Base-by-base conservation (phyloP, 2,329 filamentous ascomycete species). In the Hawksworthiomyces lignivorus region DNA sequence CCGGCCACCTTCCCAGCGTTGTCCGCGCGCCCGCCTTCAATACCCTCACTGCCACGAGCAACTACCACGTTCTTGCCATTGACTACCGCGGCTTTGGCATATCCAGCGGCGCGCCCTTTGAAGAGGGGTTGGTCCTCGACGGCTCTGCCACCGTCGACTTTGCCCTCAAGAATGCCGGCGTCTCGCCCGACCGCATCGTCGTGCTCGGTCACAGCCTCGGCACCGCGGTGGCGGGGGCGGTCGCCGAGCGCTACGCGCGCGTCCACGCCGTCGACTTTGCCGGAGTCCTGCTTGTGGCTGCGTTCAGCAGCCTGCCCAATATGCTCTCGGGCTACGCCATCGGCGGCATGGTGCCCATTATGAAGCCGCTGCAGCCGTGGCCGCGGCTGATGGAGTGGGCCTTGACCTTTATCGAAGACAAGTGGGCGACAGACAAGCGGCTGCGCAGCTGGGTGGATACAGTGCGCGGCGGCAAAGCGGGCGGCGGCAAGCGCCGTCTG, bases 1-100 rank as follows among this genome's bases (percentile, higher is more conserved):
- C 87, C 26, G 90, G 87, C 5, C 86, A 94, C 53, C 62, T 97
- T 22, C 87, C 83, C 15, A 85, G 94, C 59, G 80, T 78, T 46
- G 75, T 81, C 57, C 79, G 90, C 14, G 82, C 87, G 3, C 72
- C 80, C 24, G 84, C 80, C 43, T 94, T 94, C 59, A 86, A 88
- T 52, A 73, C 80, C 33, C 68, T 95, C 31, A 78, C 87, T 4
- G 76, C 83, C 39, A 78, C 81, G 3, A 84, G 83, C 2, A 75
- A 73, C 0, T 80, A 88, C 41, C 89, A 96, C 56, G 75, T 95
- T 33, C 69, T 96, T n/a, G 77, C 87, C 29, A 80, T 95, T 53
- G 88, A 95, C 67, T 96, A 96, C 62, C 83, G 89, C 15, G 89
- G 89, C 7, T 96, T 87, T 52, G 89, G 88, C 1, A 72, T 77